phyloP scores from a whole-genome alignment of 108 stramenopile genomes.

The Mediolabrus comicus region DNA sequence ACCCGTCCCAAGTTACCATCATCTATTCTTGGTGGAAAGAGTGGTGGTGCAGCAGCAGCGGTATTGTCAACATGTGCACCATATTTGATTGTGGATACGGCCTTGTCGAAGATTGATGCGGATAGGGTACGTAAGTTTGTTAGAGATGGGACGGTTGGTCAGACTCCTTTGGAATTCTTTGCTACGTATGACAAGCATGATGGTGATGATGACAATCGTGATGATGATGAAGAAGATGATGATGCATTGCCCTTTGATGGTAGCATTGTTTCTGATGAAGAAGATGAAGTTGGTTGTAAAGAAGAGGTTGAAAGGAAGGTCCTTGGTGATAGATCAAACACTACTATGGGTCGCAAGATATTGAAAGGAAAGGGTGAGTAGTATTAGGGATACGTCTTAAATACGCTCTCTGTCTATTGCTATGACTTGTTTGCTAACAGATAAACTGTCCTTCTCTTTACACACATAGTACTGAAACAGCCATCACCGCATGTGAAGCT shows the following conservation, averaged over 20 bases:
- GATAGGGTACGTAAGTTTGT: not conserved
- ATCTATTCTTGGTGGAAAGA: not conserved
- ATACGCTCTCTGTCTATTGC: not conserved
- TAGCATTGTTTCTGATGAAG: not conserved
- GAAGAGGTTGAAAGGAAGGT: not conserved
- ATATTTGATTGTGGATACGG: not conserved
- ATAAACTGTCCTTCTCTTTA: not conserved
- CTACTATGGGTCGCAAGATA: not conserved
- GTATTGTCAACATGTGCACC: not conserved
- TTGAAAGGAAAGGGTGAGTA: not conserved
- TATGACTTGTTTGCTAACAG: not conserved
- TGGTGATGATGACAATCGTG: not conserved
- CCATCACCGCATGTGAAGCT: not conserved
- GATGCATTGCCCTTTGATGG: not conserved
- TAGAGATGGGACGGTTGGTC: not conserved
- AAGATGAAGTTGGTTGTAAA: not conserved
- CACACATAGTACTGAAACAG: not conserved
- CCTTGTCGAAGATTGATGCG: not conserved
- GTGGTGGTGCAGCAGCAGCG: not conserved
- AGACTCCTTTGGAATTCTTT: slow-evolving; percentile 3
- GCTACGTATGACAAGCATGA: not conserved
- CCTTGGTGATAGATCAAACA: not conserved
- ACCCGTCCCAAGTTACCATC: not conserved
- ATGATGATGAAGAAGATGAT: not conserved
- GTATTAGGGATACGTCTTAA: too few species aligned